Evolutionary conservation across 768 basidiomycete genomes (phyloP), one percentile per base, ranked within the genome.

Genomic region (Tricholoma flavovirens): DNA sequence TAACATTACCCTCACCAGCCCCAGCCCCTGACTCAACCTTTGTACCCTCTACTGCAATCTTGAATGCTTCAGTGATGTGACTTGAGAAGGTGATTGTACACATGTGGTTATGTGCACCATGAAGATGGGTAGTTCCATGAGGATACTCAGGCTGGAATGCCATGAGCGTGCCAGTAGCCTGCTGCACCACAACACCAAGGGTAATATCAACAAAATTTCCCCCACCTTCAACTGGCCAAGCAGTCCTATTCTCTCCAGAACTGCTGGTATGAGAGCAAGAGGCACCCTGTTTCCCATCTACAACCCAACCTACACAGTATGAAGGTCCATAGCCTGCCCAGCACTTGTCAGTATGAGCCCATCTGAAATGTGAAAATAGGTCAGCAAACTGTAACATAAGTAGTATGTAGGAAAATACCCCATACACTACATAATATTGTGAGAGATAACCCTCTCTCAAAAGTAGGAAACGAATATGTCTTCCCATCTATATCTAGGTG

Each of bases 91-190:
- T 53, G 36, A 53, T 53, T n/a, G 51, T 38, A n/a, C 12, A 14
- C 24, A 53, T 40, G 15, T 24, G 33, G 35, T 53, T 53, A 19
- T 35, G 51, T n/a, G 51, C 51, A 53, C 32, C 51, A 35, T 35
- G 40, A 35, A 53, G 51, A 7, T 17, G 32, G 19, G 51, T 49
- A 36, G 46, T 55, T 14, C 46, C 54, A 55, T 55, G 54, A 7
- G 33, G 45, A 26, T 35, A 49, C 32, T 55, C 54, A 49, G 54
- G 54, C 32, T 35, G 24, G 32, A 55, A 55, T 2, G 43, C 54
- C 17, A 55, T 49, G 12, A 55, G 24, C 17, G 53, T 54, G 24
- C 43, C 53, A 2, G 17, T 26, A 7, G 53, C 53, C 32, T 45
- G 53, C 43, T 54, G 24, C 10, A 46, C 53, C 19, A 54, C 53